Evolutionary conservation across 2,329 filamentous ascomycete species (phyloP).

Genomic region (Stagonosporopsis tanaceti): DNA sequence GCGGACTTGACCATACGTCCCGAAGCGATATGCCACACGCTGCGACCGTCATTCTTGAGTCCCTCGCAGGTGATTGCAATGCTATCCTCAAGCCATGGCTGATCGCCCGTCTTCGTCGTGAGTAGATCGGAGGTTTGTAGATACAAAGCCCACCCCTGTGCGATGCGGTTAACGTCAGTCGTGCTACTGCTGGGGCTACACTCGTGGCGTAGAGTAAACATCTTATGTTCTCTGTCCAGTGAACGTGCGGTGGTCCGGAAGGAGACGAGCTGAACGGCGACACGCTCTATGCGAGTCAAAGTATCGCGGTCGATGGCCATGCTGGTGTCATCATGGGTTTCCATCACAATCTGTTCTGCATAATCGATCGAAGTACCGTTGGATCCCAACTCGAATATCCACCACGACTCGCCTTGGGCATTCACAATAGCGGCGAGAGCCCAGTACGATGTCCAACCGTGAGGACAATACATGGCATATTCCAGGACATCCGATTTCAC

Average conservation of each 20-base stretch:
- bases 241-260: slow-evolving; percentile 39
- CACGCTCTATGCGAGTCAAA: slow-evolving; percentile 47
- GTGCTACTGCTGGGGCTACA: slow-evolving; percentile 20
- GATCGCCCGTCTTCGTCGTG: slow-evolving; percentile 26
- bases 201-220: slow-evolving; percentile 30
- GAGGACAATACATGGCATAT: slow-evolving; percentile 73
- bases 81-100: slow-evolving; percentile 39
- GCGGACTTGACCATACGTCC: slow-evolving; percentile 49
- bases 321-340: slow-evolving; percentile 29
- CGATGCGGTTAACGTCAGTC: slow-evolving; percentile 11
- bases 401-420: slow-evolving; percentile 48
- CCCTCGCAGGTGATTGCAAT: slow-evolving; percentile 46
- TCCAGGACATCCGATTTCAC: slow-evolving; percentile 68
- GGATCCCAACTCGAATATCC: slow-evolving; percentile 43
- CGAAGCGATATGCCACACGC: slow-evolving; percentile 52
- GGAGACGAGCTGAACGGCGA: slow-evolving; percentile 49
- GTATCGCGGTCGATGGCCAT: slow-evolving; percentile 36
- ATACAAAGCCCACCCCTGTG: slow-evolving; percentile 41
- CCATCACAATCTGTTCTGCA: slow-evolving; percentile 40
- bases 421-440: slow-evolving; percentile 66
- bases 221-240: slow-evolving; percentile 34
- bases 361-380: slow-evolving; percentile 35
- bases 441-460: slow-evolving; percentile 77
- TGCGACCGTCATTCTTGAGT: slow-evolving; percentile 34
- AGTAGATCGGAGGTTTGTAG: slow-evolving; percentile 42